A percentile compares a stretch with the other conserved stretches of the same genome.
Evolutionary conservation across 2,329 filamentous ascomycete genomes (phyloP).

Genomic region (Aspergillus latus): DNA sequence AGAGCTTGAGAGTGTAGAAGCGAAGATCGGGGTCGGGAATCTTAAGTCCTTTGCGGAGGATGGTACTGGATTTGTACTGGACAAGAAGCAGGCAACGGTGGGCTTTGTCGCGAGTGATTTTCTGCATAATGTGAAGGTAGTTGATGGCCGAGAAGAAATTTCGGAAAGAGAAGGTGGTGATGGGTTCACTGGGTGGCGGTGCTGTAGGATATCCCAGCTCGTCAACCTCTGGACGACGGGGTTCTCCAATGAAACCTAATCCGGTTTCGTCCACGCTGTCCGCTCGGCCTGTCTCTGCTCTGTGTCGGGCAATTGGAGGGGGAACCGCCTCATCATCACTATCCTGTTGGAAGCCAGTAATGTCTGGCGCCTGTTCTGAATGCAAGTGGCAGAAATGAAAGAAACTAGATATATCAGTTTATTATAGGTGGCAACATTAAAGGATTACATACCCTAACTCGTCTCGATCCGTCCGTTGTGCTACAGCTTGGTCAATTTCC

Average conservation of each 20-base stretch:
- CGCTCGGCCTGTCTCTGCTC: constrained; percentile 33
- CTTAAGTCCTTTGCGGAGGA: constrained; percentile 86
- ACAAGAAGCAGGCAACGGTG: constrained; percentile 92
- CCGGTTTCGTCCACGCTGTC: constrained; percentile 28
- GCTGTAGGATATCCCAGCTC: constrained; percentile 77
- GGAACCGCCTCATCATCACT: constrained; percentile 74
- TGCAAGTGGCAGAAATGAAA: constrained; percentile 83
- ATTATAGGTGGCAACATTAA: too few relatives aligned
- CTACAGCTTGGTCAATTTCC: constrained; percentile 86
- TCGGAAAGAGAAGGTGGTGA: constrained; percentile 87
- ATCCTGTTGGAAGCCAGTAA: constrained; percentile 36
- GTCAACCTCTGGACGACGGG: constrained; percentile 64
- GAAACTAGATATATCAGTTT: constrained; percentile 59
- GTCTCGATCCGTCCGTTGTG: constrained; percentile 77
- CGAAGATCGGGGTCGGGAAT: constrained; percentile 84
- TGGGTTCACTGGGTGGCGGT: constrained; percentile 67
- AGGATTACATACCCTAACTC: constrained; percentile 66
- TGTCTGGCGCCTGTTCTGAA: constrained; percentile 58
- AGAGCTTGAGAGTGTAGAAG: constrained; percentile 93
- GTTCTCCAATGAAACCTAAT: constrained; percentile 27
- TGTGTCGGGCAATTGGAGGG: constrained; percentile 72
- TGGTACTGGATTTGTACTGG: constrained; percentile 90
- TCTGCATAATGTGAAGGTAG: constrained; percentile 93
- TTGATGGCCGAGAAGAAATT: constrained; percentile 97
- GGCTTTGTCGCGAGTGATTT: constrained; percentile 92